phyloP scores from a whole-genome alignment of 805 yeast species.

The Ogataea paraovalis region DNA sequence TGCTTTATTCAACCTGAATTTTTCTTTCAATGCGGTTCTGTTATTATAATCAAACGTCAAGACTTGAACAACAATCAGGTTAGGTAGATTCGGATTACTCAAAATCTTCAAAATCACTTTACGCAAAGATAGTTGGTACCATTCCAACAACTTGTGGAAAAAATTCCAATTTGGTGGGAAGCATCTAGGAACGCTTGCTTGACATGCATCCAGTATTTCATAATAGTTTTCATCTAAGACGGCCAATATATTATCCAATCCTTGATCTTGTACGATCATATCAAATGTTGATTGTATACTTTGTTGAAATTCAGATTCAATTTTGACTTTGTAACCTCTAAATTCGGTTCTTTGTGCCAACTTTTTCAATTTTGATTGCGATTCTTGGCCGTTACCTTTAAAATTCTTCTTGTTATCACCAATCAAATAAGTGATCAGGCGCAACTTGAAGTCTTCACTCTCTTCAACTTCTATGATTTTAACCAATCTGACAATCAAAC shows the following conservation, averaged over 20 bases:
- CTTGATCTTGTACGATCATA: conserved; percentile 55
- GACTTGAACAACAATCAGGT: conserved; percentile 67
- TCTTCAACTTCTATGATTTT: conserved; percentile 81
- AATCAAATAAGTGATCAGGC: conserved; percentile 14
- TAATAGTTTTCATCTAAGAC: conserved; percentile 74
- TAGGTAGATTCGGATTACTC: conserved; percentile 51
- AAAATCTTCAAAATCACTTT: conserved; percentile 60
- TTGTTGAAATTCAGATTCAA: conserved; percentile 53
- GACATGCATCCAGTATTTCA: conserved; percentile 68
- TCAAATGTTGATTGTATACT: conserved; percentile 65
- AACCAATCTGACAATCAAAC: conserved; percentile 65
- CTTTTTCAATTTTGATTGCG: conserved; percentile 27
- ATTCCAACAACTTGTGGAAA: conserved; percentile 52
- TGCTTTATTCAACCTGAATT: conserved; percentile 46
- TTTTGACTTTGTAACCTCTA: conserved; percentile 60
- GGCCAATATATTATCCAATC: conserved; percentile 48
- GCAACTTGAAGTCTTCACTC: conserved; percentile 61
- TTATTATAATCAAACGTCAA: conserved; percentile 74
- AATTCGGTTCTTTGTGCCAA: conserved; percentile 39
- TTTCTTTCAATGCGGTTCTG: conserved; percentile 45
- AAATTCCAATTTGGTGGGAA: conserved; percentile 78
- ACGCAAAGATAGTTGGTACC: conserved; percentile 67
- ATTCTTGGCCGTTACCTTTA: conserved; percentile 2
- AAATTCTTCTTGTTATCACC: conserved; percentile 10
- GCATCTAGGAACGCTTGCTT: conserved; percentile 50